Conservation (phyloP, 1,284 basidiomycete species). For the Puccinia triticina region DNA sequence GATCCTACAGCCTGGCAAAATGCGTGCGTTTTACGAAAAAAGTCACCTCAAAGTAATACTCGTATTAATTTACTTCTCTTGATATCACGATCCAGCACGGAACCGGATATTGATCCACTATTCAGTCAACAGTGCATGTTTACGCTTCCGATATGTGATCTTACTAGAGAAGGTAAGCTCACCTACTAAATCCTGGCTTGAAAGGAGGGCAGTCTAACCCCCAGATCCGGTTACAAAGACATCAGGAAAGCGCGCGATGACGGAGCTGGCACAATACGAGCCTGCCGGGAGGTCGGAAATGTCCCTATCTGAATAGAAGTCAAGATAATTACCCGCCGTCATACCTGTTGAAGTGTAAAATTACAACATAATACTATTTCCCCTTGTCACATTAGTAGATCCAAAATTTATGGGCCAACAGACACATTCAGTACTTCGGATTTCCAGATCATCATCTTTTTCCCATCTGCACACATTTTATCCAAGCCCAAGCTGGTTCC, state of each 20-base stretch:
- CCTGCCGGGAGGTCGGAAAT: slow-evolving; percentile 42
- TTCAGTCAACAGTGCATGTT: slow-evolving; percentile 48
- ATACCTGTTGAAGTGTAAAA: background rate
- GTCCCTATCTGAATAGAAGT: slow-evolving; percentile 29
- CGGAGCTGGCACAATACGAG: slow-evolving; percentile 39
- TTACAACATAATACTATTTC: background rate
- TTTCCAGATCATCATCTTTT: background rate
- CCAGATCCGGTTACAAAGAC: slow-evolving; percentile 8
- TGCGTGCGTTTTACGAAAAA: slow-evolving; percentile 20
- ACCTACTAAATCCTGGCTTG: background rate
- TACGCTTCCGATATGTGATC: slow-evolving; percentile 50
- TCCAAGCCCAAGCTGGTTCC: background rate
- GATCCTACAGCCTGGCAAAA: slow-evolving; percentile 42
- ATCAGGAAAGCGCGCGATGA: slow-evolving; percentile 37
- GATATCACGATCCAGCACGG: slow-evolving; percentile 17
- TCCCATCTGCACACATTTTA: background rate
- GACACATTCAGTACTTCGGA: background rate
- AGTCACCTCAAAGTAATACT: background rate
- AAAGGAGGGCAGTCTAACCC: background rate
- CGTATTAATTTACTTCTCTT: background rate
- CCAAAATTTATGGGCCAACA: background rate
- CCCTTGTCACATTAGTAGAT: background rate
- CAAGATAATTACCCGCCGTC: background rate
- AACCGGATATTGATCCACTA: slow-evolving; percentile 32
- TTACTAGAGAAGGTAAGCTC: slow-evolving; percentile 32